Evolutionary conservation across 352 stramenopile genomes (phyloP).

Genomic region (Pythium pyrilobum): DNA sequence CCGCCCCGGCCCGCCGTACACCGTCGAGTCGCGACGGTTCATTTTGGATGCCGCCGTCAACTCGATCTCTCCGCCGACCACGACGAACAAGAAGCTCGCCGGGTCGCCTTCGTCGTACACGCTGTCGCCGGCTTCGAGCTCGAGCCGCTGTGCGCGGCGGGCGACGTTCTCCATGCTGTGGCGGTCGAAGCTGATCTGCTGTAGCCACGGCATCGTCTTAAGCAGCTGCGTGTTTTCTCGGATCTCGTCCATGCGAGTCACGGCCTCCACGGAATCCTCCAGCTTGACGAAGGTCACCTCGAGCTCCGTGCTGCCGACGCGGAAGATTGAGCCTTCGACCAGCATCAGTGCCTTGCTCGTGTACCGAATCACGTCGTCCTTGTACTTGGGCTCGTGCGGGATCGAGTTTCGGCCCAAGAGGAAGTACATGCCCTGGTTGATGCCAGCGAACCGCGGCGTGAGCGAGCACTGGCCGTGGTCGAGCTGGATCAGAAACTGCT

Average conservation of each 20-base stretch:
- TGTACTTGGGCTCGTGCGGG: constrained; percentile 25
- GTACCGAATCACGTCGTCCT: constrained; percentile 44
- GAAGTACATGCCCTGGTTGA: constrained; percentile 72
- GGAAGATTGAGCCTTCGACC: constrained; percentile 60
- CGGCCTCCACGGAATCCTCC: constrained; percentile 4
- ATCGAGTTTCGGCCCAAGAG: constrained; percentile 50
- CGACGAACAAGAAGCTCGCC: constrained; percentile 62
- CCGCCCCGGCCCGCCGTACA: neutral
- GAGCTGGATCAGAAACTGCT: constrained; percentile 65
- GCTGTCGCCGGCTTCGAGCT: constrained; percentile 32
- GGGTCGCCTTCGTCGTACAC: constrained; percentile 59
- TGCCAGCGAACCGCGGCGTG: constrained; percentile 43
- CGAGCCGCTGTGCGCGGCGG: constrained; percentile 35
- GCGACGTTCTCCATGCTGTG: constrained; percentile 47
- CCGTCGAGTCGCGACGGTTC: neutral
- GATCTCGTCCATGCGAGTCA: constrained; percentile 29
- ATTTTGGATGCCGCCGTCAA: constrained; percentile 13
- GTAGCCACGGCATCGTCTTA: constrained; percentile 48
- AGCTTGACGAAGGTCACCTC: constrained; percentile 62
- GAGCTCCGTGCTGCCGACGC: constrained; percentile 47
- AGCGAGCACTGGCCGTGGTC: constrained; percentile 53
- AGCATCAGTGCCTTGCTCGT: constrained; percentile 72
- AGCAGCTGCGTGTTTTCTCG: constrained; percentile 38
- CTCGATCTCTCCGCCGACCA: constrained; percentile 45
- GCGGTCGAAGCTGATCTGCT: constrained; percentile 45